These are phyloP conservation scores for Lepidium aucheri DNA, from an alignment of 345 rosid species.

Conservation along the genomic window DNA sequence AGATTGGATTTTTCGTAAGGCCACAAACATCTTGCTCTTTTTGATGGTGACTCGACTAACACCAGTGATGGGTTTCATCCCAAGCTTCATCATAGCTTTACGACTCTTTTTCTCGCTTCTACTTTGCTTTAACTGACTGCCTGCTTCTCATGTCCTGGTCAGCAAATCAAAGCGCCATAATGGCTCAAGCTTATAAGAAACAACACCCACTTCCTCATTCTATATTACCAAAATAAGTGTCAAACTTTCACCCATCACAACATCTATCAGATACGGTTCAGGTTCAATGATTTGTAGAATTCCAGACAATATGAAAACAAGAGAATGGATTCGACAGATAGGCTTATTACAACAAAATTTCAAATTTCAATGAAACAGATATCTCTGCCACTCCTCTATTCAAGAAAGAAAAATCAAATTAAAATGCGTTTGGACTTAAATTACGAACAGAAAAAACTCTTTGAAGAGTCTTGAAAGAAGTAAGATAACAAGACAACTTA, in stretches of 20 bases:
- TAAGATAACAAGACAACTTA: neutral
- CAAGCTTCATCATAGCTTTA: conserved; percentile 85
- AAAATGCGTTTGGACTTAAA: neutral
- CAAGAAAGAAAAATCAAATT: neutral
- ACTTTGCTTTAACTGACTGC: conserved; percentile 70
- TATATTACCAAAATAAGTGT: neutral
- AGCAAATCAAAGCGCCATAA: neutral
- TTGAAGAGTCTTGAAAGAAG: neutral
- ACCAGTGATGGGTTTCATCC: conserved; percentile 74
- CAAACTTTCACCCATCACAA: neutral
- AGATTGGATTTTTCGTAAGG: neutral
- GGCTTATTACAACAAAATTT: neutral
- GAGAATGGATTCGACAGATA: neutral
- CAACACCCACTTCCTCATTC: neutral
- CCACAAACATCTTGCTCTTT: conserved; percentile 66
- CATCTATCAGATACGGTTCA: neutral
- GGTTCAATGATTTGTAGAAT: neutral
- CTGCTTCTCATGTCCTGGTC: conserved; percentile 36
- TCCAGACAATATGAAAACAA: neutral
- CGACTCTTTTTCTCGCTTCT: conserved; percentile 90
- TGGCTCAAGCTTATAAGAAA: neutral
- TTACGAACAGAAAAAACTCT: neutral
- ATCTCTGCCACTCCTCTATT: neutral
- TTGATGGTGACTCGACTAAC: conserved; percentile 80
- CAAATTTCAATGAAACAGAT: neutral